Percentiles rank a stretch among this genome's conserved stretches.
Evolutionary conservation across 2,329 filamentous ascomycete species (phyloP).

Genomic region (Colletotrichum orchidophilum): DNA sequence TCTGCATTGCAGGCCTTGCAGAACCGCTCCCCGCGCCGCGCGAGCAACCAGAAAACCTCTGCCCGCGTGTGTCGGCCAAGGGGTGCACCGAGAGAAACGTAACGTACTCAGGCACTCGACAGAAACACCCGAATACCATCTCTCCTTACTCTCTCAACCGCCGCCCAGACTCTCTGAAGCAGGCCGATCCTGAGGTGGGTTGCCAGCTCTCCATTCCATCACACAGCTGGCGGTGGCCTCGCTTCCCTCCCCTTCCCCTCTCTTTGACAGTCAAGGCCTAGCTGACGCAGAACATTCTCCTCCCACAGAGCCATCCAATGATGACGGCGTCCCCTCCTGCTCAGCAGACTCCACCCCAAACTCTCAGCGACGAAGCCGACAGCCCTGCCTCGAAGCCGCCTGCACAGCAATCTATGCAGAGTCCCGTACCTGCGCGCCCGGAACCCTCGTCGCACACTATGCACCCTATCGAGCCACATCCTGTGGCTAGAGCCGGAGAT

Average conservation of each 20-base stretch:
- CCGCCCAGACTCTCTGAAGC: slow-evolving; percentile 1
- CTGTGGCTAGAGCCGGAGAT: slow-evolving; percentile 14
- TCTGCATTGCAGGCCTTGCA: slow-evolving; percentile 22
- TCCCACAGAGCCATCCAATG: slow-evolving; percentile 19
- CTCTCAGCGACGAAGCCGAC: slow-evolving; percentile 23
- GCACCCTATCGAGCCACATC: slow-evolving; percentile 6
- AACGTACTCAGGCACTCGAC: slow-evolving; percentile 5
- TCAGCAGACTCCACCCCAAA: slow-evolving; percentile 29
- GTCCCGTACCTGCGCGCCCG: slow-evolving; percentile 7
- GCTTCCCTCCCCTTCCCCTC: slow-evolving; percentile 1
- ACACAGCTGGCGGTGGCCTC: slow-evolving; percentile 1
- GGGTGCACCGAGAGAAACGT: slow-evolving; percentile 21
- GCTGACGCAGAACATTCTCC: slow-evolving; percentile 18
- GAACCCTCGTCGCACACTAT: slow-evolving; percentile 23
- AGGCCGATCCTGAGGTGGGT: slow-evolving; percentile 30
- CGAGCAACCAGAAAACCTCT: slow-evolving; percentile 16
- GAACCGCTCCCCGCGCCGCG: slow-evolving; percentile 11
- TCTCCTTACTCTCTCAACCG: slow-evolving; percentile 3
- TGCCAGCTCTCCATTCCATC: slow-evolving; percentile 19
- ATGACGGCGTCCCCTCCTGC: slow-evolving; percentile 29
- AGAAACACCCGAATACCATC: neutral
- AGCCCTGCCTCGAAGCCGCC: slow-evolving; percentile 6
- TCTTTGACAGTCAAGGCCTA: neutral
- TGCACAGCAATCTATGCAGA: slow-evolving; percentile 18
- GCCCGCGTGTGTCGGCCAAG: slow-evolving; percentile 8